Conservation (phyloP, 345 rosid genomes). For the Laguncularia racemosa region DNA sequence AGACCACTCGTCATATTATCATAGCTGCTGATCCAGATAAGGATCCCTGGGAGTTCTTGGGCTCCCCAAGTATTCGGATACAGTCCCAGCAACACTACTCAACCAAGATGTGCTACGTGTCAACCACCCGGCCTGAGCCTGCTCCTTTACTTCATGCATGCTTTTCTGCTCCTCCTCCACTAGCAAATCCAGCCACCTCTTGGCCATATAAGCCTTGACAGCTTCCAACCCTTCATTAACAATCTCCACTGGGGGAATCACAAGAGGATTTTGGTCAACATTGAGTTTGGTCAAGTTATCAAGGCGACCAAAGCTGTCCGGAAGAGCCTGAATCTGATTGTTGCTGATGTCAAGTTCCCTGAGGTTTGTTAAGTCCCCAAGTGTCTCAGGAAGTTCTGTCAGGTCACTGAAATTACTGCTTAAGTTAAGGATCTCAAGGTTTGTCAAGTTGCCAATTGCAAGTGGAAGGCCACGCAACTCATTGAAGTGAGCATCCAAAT, state of each 20-base stretch:
- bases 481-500: slow-evolving; percentile 81
- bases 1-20: neutral
- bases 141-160: slow-evolving; percentile 42
- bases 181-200: slow-evolving; percentile 63
- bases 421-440: slow-evolving; percentile 64
- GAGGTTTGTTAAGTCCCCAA: slow-evolving; percentile 69
- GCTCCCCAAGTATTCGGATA: slow-evolving; percentile 39
- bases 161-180: slow-evolving; percentile 61
- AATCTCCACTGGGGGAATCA: slow-evolving; percentile 51
- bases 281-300: slow-evolving; percentile 63
- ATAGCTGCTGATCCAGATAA: slow-evolving; percentile 73
- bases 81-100: slow-evolving; percentile 37
- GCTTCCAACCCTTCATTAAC: slow-evolving; percentile 70
- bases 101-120: slow-evolving; percentile 76
- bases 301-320: slow-evolving; percentile 74
- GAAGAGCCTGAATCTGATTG: slow-evolving; percentile 82
- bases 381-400: slow-evolving; percentile 64
- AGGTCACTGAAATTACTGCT: slow-evolving; percentile 77
- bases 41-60: slow-evolving; percentile 47
- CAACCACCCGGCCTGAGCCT: slow-evolving; percentile 58
- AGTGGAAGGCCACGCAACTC: slow-evolving; percentile 59
- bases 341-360: slow-evolving; percentile 84
- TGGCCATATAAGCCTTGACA: slow-evolving; percentile 61
- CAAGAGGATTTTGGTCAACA: slow-evolving; percentile 66
- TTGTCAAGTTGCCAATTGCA: slow-evolving; percentile 53